These are phyloP conservation scores for Ploettnerulaceae sp. DNA, from an alignment of 2,329 filamentous ascomycete genomes.

Conservation along the genomic window DNA sequence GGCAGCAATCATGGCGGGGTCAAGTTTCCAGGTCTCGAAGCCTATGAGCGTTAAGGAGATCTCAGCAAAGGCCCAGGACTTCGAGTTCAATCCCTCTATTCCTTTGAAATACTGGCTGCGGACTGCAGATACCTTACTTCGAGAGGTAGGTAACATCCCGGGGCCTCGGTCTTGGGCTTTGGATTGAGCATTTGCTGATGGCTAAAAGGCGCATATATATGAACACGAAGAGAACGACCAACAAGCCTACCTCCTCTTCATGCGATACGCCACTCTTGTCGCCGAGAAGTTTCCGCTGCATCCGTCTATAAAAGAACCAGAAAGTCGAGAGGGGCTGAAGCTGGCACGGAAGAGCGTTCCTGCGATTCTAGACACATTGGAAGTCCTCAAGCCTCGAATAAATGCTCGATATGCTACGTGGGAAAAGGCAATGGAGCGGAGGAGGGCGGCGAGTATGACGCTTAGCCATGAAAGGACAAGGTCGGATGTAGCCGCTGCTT, in stretches of 20 bases:
- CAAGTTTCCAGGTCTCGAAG: constrained; percentile 24
- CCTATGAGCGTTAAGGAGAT: constrained; percentile 77
- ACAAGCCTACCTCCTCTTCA: constrained; percentile 86
- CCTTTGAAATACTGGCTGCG: constrained; percentile 77
- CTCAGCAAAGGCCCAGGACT: constrained; percentile 67
- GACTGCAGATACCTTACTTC: constrained; percentile 71
- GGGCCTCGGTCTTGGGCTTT: background rate
- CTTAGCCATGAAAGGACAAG: constrained; percentile 11
- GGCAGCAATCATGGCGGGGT: constrained; percentile 29
- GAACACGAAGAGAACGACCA: constrained; percentile 79
- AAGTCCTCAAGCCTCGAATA: constrained; percentile 74
- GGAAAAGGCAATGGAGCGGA: constrained; percentile 46
- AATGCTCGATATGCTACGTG: constrained; percentile 66
- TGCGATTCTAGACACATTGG: constrained; percentile 53
- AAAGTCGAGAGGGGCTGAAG: constrained; percentile 49
- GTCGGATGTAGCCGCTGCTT: constrained; percentile 37
- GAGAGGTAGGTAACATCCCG: constrained; percentile 57
- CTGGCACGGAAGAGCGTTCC: constrained; percentile 57
- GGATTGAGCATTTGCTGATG: background rate
- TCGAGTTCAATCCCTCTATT: constrained; percentile 74
- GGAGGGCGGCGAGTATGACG: constrained; percentile 26
- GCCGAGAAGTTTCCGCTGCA: constrained; percentile 70
- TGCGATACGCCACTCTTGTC: constrained; percentile 82
- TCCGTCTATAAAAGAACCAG: constrained; percentile 65
- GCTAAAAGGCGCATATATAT: constrained; percentile 70